Evolutionary conservation across 768 basidiomycete genomes (phyloP).

Genomic region (Pleurotus salmoneostramineus): DNA sequence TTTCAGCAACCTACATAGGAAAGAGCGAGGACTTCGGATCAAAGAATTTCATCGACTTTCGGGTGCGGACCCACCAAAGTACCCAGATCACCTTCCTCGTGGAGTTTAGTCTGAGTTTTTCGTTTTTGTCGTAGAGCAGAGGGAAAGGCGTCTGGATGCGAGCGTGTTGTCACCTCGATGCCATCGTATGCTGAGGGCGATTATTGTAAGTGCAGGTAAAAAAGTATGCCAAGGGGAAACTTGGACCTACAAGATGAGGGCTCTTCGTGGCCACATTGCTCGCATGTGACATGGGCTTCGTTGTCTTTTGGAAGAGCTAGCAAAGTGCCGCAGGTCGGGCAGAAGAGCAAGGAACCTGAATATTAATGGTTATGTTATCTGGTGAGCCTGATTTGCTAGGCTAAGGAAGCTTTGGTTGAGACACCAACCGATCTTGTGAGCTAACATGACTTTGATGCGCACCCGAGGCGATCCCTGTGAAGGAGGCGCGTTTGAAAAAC

Average conservation of each 20-base stretch:
- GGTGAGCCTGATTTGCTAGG: background rate
- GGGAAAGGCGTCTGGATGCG: slow-evolving; percentile 93
- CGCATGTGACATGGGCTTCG: slow-evolving; percentile 74
- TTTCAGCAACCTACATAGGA: slow-evolving; percentile 70
- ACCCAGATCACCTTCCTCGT: slow-evolving; percentile 67
- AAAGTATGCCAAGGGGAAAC: background rate
- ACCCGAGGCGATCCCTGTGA: background rate
- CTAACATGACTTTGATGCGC: slow-evolving; percentile 12
- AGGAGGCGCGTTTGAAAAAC: background rate
- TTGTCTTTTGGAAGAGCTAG: slow-evolving; percentile 77
- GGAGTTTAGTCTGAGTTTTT: slow-evolving; percentile 83
- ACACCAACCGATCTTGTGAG: slow-evolving; percentile 46
- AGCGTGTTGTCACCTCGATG: slow-evolving; percentile 83
- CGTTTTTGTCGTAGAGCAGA: slow-evolving; percentile 82
- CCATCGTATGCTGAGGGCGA: slow-evolving; percentile 80
- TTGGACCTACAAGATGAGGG: slow-evolving; percentile 77
- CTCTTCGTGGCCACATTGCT: slow-evolving; percentile 85
- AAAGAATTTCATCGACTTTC: background rate
- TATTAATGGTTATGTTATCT: background rate
- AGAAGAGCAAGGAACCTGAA: slow-evolving; percentile 89
- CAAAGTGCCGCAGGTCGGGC: slow-evolving; percentile 88
- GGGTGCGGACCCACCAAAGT: slow-evolving; percentile 32
- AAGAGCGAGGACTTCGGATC: slow-evolving; percentile 1
- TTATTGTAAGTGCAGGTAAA: background rate
- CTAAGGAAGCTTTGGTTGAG: too few species aligned